Evolutionary conservation across 2,329 filamentous ascomycete genomes (phyloP).

Genomic region (Alternaria sp.): DNA sequence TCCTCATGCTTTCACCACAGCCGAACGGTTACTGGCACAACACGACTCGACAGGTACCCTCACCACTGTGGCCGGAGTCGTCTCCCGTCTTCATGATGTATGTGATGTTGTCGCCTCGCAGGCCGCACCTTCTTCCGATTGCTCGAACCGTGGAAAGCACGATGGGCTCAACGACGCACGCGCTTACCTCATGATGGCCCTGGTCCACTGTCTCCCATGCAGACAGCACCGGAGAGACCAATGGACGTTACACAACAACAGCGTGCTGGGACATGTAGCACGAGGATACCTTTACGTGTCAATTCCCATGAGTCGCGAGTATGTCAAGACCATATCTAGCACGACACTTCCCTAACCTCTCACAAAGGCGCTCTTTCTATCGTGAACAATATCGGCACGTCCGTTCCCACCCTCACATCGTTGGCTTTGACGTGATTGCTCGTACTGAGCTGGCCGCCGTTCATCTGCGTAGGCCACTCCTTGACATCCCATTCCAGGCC

Average conservation of each 20-base stretch:
- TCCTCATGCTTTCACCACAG: conserved; percentile 1
- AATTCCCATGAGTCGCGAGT: neutral
- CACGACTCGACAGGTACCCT: neutral
- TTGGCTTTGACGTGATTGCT: conserved; percentile 57
- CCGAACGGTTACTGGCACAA: neutral
- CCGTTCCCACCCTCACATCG: conserved; percentile 48
- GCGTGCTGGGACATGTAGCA: neutral
- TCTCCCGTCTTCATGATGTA: neutral
- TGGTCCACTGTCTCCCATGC: neutral
- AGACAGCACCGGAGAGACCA: neutral
- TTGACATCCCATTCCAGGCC: conserved; percentile 92
- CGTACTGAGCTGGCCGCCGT: conserved; percentile 55
- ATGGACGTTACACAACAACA: neutral
- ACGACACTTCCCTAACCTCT: neutral
- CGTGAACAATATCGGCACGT: conserved; percentile 56
- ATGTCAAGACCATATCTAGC: neutral
- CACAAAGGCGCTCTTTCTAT: conserved; percentile 45
- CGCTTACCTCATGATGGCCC: neutral
- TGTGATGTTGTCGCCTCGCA: neutral
- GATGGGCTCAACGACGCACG: neutral
- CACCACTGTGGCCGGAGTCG: neutral
- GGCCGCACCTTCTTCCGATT: neutral
- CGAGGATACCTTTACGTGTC: neutral
- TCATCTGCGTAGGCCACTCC: conserved; percentile 71
- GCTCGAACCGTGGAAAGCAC: neutral